Conservation (phyloP, 2,329 filamentous ascomycete genomes). For the Nannizziopsis barbatae region DNA sequence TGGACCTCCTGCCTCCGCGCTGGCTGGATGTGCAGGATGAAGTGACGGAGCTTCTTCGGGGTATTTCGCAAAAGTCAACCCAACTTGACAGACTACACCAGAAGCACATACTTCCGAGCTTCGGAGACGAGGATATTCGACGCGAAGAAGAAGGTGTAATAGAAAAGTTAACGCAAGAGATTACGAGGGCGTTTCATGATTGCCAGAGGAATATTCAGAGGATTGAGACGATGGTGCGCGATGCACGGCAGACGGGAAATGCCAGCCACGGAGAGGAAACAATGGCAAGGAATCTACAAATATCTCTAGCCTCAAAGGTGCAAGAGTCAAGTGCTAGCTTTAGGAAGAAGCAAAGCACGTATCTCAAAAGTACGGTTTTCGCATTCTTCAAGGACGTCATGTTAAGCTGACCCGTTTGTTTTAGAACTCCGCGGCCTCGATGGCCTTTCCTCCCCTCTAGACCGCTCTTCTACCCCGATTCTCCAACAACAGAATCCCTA, state of each 20-base stretch:
- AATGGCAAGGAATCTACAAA: conserved; percentile 94
- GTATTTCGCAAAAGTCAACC: conserved; percentile 71
- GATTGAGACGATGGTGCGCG: conserved; percentile 75
- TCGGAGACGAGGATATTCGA: conserved; percentile 89
- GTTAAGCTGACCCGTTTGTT: conserved; percentile 2
- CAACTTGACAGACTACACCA: conserved; percentile 86
- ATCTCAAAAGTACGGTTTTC: conserved; percentile 65
- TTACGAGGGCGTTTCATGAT: conserved; percentile 77
- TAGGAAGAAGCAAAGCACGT: conserved; percentile 93
- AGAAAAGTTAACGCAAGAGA: conserved; percentile 76
- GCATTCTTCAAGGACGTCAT: neutral
- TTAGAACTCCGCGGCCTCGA: conserved; percentile 64
- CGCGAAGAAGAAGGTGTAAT: conserved; percentile 79
- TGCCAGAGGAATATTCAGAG: conserved; percentile 83
- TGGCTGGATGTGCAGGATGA: conserved; percentile 96
- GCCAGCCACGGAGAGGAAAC: conserved; percentile 77
- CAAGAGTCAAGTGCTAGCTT: conserved; percentile 88
- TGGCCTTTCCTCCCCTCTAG: conserved; percentile 46
- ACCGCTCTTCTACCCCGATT: conserved; percentile 40
- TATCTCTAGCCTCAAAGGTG: conserved; percentile 74
- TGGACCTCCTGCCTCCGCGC: conserved; percentile 87
- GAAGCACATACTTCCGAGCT: conserved; percentile 91
- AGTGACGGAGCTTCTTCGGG: conserved; percentile 68
- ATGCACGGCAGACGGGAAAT: conserved; percentile 53
- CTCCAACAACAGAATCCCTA: conserved; percentile 49